A percentile compares a stretch with the other conserved stretches of the same genome.
Conservation (phyloP, 2,329 filamentous ascomycete species). For the Ceratocystiopsis minuta region DNA sequence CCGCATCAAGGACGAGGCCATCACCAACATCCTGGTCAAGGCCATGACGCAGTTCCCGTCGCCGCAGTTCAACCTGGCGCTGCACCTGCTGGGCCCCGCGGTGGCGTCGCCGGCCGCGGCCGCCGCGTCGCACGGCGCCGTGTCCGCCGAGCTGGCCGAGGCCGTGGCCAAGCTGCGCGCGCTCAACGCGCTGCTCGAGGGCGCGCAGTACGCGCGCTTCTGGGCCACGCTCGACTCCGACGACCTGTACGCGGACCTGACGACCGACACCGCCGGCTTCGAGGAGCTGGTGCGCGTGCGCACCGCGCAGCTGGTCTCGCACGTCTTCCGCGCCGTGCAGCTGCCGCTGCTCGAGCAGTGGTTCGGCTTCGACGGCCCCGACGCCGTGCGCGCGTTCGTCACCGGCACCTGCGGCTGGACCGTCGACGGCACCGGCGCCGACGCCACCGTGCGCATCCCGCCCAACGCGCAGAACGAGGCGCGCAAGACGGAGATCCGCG, state of each 20-base stretch:
- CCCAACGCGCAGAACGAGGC: constrained; percentile 96
- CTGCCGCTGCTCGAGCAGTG: constrained; percentile 52
- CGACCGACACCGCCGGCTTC: constrained; percentile 85
- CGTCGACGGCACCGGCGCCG: constrained; percentile 49
- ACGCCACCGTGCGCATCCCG: constrained; percentile 51
- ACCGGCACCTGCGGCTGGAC: constrained; percentile 76
- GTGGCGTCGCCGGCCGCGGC: constrained; percentile 45
- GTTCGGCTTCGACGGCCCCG: constrained; percentile 48
- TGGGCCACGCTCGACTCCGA: constrained; percentile 87
- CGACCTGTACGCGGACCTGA: constrained; percentile 87
- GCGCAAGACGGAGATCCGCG: constrained; percentile 83
- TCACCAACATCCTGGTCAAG: constrained; percentile 98
- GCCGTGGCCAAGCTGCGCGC: constrained; percentile 73
- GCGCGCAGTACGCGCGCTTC: constrained; percentile 79
- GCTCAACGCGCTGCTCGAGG: constrained; percentile 75
- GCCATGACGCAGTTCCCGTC: constrained; percentile 92
- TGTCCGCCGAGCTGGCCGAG: constrained; percentile 58
- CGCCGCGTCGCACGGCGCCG: constrained; percentile 20
- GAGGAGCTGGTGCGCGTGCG: constrained; percentile 83
- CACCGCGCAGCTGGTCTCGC: constrained; percentile 74
- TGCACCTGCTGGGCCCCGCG: constrained; percentile 82
- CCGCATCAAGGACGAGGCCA: constrained; percentile 87
- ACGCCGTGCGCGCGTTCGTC: constrained; percentile 60
- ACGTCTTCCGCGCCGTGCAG: constrained; percentile 58
- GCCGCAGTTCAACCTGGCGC: constrained; percentile 81